Base-by-base conservation (phyloP, 805 yeast species). In the Schwanniomyces vanrijiae region DNA sequence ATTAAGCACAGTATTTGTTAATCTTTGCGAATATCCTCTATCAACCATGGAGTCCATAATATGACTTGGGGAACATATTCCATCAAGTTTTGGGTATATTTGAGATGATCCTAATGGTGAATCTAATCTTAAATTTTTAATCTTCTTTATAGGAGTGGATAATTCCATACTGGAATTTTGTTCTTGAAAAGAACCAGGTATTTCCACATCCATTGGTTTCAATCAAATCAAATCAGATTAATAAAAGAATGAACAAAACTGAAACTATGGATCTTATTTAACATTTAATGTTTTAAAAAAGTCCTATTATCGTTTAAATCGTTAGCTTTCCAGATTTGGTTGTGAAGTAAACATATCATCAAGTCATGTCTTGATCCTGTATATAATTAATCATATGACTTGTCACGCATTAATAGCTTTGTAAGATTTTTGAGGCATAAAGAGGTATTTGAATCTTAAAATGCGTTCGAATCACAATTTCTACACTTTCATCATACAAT, bases 11-110 rank as follows among this genome's bases (percentile, higher is more conserved):
- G 71, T 75, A 39, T 68, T 66, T 21, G 76, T 72, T 35, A 78
- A 65, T 40, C 66, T 69, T 46, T 76, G 68, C 1, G 83, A 77
- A 60, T 76, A 80, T 43, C 80, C 71, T 45, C 71, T 71, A 14
- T 68, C 63, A 43, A 75, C 65, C 63, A 79, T 65, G n/a, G 55
- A 46, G 24, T 60, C 13, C 48, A 42, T 55, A 46, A 55, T 41
- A 25, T 37, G 18, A 13, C 31, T 37, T n/a, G 40, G 47, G 19
- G 24, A 43, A 18, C 24, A 25, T 10, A 46, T 42, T 39, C 46
- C 56, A 44, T 52, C 43, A 20, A 47, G 19, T 8, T 39, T 43
- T 16, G 53, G 52, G 25, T 46, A 46, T 22, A 37, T 14, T 19
- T 48, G 48, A 3, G 51, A 33, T 19, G 49, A 35, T n/a, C 41